Evolutionary conservation across 2,329 filamentous ascomycete genomes (phyloP).

Genomic region (Endocalyx cinctus): DNA sequence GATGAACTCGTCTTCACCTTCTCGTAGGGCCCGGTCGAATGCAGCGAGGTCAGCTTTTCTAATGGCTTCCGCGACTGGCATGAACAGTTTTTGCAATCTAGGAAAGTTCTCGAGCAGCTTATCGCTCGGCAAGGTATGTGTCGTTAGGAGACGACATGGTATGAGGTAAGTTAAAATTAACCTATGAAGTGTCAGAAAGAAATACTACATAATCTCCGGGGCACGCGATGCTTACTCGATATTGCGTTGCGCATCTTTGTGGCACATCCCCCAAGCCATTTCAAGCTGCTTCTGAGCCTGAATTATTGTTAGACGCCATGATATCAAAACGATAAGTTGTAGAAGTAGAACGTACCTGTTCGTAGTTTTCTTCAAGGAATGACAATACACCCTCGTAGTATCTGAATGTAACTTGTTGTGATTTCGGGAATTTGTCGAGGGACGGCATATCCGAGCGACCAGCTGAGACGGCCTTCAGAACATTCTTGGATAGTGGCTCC

Average conservation of each 20-base stretch:
- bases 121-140: slow-evolving; percentile 73
- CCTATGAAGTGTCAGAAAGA: slow-evolving; percentile 39
- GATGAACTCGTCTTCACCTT: slow-evolving; percentile 88
- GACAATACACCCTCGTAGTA: slow-evolving; percentile 93
- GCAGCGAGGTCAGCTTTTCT: slow-evolving; percentile 74
- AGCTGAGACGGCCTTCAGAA: slow-evolving; percentile 77
- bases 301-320: no score
- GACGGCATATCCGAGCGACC: slow-evolving; percentile 75
- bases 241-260: slow-evolving; percentile 67
- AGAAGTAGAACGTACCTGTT: slow-evolving; percentile 48
- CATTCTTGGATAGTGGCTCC: slow-evolving; percentile 82
- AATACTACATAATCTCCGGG: neutral
- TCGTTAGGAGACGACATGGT: slow-evolving; percentile 85
- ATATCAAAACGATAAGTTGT: no score
- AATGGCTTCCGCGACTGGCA: slow-evolving; percentile 74
- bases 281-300: slow-evolving; percentile 77
- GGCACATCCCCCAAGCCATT: slow-evolving; percentile 77
- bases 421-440: slow-evolving; percentile 74
- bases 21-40: slow-evolving; percentile 77
- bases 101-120: slow-evolving; percentile 71
- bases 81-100: slow-evolving; percentile 70
- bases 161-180: slow-evolving; percentile 93
- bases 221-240: slow-evolving; percentile 58
- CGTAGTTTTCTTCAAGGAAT: slow-evolving; percentile 92
- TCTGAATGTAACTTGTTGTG: slow-evolving; percentile 91